These are phyloP conservation scores for Silene uniflora DNA, from an alignment of 148 eudicot species.

Conservation along the genomic window DNA sequence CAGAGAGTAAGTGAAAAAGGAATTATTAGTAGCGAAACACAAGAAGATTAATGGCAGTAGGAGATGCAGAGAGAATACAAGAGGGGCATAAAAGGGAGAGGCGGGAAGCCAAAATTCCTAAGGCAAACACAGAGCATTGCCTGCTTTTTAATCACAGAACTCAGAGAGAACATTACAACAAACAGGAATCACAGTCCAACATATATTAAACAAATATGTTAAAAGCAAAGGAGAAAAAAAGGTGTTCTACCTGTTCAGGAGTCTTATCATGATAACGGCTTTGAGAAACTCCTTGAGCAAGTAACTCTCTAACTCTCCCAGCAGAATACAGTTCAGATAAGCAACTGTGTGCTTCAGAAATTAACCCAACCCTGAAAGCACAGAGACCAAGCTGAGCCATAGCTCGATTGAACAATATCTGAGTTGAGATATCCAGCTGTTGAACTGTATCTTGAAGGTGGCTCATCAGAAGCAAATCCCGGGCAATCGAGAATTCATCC, in stretches of 20 bases:
- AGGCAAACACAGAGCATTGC: neutral
- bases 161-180: neutral
- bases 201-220: too few species aligned
- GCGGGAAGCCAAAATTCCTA: neutral
- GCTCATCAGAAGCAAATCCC: slow-evolving; percentile 85
- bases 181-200: neutral
- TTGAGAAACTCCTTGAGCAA: slow-evolving; percentile 90
- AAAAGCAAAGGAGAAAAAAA: neutral
- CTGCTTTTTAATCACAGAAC: neutral
- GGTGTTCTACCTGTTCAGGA: slow-evolving; percentile 64
- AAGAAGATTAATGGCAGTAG: neutral
- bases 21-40: neutral
- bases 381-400: slow-evolving; percentile 91
- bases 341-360: slow-evolving; percentile 73
- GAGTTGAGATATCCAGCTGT: slow-evolving; percentile 79
- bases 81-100: neutral
- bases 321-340: slow-evolving; percentile 78
- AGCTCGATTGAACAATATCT: slow-evolving; percentile 79
- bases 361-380: slow-evolving; percentile 76
- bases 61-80: neutral
- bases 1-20: too few species aligned
- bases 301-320: slow-evolving; percentile 89
- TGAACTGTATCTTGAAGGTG: slow-evolving; percentile 86
- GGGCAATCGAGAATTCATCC: slow-evolving; percentile 68
- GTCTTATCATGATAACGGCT: slow-evolving; percentile 88